These are phyloP conservation scores for Neofusicoccum umdonicola DNA, from an alignment of 2,329 filamentous ascomycete species.

Conservation along the genomic window DNA sequence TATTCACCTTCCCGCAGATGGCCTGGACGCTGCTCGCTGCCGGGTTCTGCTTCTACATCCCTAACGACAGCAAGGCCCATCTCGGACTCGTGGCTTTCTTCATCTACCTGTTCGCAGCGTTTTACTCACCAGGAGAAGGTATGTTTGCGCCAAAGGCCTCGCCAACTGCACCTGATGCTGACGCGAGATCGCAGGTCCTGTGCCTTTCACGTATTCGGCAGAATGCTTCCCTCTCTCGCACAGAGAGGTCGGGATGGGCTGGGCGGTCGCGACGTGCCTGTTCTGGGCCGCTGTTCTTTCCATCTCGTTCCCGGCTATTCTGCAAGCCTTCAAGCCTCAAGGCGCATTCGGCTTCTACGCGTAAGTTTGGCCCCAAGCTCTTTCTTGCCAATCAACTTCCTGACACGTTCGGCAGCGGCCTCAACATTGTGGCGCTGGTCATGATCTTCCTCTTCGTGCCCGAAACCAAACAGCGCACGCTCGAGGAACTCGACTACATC, in stretches of 20 bases:
- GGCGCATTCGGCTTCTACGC: constrained; percentile 62
- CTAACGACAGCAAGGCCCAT: constrained; percentile 25
- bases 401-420: constrained; percentile 37
- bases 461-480: constrained; percentile 32
- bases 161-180: neutral
- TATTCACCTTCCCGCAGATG: constrained; percentile 49
- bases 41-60: constrained; percentile 40
- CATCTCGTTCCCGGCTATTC: constrained; percentile 39
- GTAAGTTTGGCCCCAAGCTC: neutral
- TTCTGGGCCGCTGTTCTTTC: constrained; percentile 42
- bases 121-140: constrained; percentile 48
- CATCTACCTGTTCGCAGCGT: constrained; percentile 53
- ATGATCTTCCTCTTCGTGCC: constrained; percentile 33
- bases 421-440: constrained; percentile 29
- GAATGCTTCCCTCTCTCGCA: constrained; percentile 43
- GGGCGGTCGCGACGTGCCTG: constrained; percentile 40
- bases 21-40: constrained; percentile 51
- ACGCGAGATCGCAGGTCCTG: constrained; percentile 26
- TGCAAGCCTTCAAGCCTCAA: constrained; percentile 33
- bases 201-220: constrained; percentile 43
- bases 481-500: constrained; percentile 46
- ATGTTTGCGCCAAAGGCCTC: neutral
- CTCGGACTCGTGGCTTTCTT: constrained; percentile 37
- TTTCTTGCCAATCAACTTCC: neutral
- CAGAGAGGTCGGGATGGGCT: constrained; percentile 41